Base-by-base conservation (phyloP, 495 filamentous ascomycete genomes). In the Talaromyces liani region DNA sequence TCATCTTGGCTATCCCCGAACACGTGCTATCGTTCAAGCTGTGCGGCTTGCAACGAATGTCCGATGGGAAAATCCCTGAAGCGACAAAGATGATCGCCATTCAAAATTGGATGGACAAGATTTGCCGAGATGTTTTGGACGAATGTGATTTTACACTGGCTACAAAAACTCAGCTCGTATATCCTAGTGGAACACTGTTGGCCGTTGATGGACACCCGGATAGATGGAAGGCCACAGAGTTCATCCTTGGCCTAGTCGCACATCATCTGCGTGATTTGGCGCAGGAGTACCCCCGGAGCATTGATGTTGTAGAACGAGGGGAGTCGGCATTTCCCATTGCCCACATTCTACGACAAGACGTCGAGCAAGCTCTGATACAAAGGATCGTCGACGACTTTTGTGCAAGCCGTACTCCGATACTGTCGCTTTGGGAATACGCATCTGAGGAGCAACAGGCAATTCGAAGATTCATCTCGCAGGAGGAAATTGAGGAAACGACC, bases 21-120 rank as follows among this genome's bases (percentile, higher is more conserved):
- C 88, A 91, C 65, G 67, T 88, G 0, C 75, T 90, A 0, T 91
- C 88, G 0, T 90, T 90, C 68, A 78, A 87, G 63, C 72, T 91
- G 16, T 86, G 86, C 77, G 87, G 83, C 0, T 68, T 88, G 1
- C 86, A 92, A 59, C 69, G 69, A 31, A 67, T 77, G 4, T 69
- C 75, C 31, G 68, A 69, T 36, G 3, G 3, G 12, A 62, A 64
- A 14, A 61, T 61, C 29, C 2, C 27, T 12, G 64, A 69, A 31
- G 69, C 67, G 3, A 36, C 31, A 14, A 12, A 61, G 16, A 69
- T 71, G 67, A 49, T 71, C 9, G 20, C 24, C 7, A 63, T 62
- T 31, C 77, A 87, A 31, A 41, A 65, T 6, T 79, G 77, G 68
- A 68, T 87, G 12, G 67, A 80, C n/a, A 8, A 45, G 1, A 63